A percentile compares a stretch with the other conserved stretches of the same genome.
phyloP scores from a whole-genome alignment of 495 filamentous ascomycete genomes.

The Filosporella fistucella region DNA sequence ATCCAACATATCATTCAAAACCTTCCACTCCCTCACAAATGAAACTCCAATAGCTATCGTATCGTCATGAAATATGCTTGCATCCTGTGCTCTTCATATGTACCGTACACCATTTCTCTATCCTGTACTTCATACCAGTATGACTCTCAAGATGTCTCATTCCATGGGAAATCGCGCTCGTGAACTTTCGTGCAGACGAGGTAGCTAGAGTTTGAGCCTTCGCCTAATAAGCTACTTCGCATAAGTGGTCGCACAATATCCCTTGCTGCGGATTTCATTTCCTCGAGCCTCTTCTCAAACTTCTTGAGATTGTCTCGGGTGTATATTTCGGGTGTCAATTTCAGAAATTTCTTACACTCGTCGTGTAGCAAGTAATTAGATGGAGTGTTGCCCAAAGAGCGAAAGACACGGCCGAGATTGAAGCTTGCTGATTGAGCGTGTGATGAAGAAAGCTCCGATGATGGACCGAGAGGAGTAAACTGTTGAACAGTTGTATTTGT shows the following conservation, averaged over 20 bases:
- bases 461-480: conserved; percentile 8
- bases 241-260: conserved; percentile 84
- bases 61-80: too few relatives aligned
- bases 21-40: too few relatives aligned
- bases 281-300: conserved; percentile 82
- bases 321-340: conserved; percentile 66
- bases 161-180: conserved; percentile 77
- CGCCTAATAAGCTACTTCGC: conserved; percentile 49
- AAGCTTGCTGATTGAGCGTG: conserved; percentile 34
- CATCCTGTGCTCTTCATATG: too few relatives aligned
- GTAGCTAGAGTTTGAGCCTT: conserved; percentile 54
- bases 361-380: conserved; percentile 72
- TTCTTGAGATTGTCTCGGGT: conserved; percentile 67
- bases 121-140: too few relatives aligned
- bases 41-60: too few relatives aligned
- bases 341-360: conserved; percentile 83
- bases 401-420: conserved; percentile 62
- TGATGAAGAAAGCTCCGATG: conserved; percentile 26
- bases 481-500: conserved; percentile 13
- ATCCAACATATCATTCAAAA: too few relatives aligned
- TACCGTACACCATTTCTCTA: too few relatives aligned
- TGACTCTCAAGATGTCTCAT: not conserved
- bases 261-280: conserved; percentile 75
- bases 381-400: conserved; percentile 58
- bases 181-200: conserved; percentile 75